Evolutionary conservation across 441 rosid genomes (phyloP), one percentile per base, ranked within the genome.

Genomic region (Erodium texanum): DNA sequence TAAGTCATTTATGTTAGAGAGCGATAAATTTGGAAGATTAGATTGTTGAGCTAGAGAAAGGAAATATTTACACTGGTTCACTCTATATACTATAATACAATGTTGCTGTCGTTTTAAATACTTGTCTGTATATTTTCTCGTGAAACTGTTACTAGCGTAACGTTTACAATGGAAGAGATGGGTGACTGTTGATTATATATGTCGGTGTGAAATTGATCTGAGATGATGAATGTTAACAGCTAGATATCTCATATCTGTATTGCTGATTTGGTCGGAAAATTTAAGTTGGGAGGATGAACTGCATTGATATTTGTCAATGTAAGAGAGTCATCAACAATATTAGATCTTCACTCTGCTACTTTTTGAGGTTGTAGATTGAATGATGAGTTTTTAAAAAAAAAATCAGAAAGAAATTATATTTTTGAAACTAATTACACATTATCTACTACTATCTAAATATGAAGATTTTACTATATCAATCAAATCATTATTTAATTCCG

Each of bases 211-310:
- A 8, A 16, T 54, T n/a, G 20, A 54, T 7, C 23, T 7, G 23
- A 54, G 22, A 16, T 54, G 11, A 54, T 54, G 61, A 54, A 54
- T 54, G 16, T 11, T 41, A 59, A 59, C 63, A 3, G n/a, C 32
- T 59, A 24, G 41, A 34, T 34, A 34, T 10, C 5, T 22, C 9
- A 34, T 34, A 34, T 10, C 5, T 22, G 24, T 59, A 22, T 22
- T 59, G 11, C 11, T 59, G n/a, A 32, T 22, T 59, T 59, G 63
- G 27, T 59, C 63, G 18, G 63, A 59, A 59, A 23, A 59, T 59
- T 56, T 22, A 59, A 22, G 29, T 22, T 59, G 5, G 20, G 63
- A 50, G 58, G 63, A 22, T 24, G 29, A 59, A 22, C 63, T 59
- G 24, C 1, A 56, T 56, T 56, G 9, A 56, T 11, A 3, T 7